phyloP scores from a whole-genome alignment of 805 yeast genomes.

The Wickerhamiella nectarea region DNA sequence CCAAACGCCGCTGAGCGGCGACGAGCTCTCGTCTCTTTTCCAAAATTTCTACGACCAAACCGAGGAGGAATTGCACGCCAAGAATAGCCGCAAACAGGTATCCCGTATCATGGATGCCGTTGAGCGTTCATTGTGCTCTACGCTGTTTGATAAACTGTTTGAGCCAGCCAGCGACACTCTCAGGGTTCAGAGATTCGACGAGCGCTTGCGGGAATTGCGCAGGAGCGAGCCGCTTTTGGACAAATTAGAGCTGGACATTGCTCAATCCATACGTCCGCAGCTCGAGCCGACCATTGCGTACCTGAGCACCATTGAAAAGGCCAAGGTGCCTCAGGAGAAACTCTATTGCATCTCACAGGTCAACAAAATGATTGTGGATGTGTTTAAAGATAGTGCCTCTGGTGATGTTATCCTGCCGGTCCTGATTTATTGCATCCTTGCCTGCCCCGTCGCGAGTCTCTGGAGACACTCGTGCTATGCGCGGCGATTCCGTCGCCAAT shows the following conservation, averaged over 20 bases:
- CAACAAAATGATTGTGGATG: constrained; percentile 27
- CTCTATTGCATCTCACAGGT: constrained; percentile 25
- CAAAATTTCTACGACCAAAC: constrained; percentile 29
- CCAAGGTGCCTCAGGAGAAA: constrained; percentile 26
- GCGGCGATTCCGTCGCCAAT: constrained; percentile 28
- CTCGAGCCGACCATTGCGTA: constrained; percentile 13
- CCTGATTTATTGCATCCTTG: constrained; percentile 26
- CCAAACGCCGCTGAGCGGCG: constrained; percentile 26
- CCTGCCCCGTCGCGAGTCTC: constrained; percentile 23
- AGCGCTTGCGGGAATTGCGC: constrained; percentile 22
- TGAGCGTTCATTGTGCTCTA: constrained; percentile 27
- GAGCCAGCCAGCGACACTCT: constrained; percentile 15
- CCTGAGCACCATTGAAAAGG: constrained; percentile 18
- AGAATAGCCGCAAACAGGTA: constrained; percentile 12
- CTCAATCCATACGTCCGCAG: constrained; percentile 8
- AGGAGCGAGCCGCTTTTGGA: constrained; percentile 21
- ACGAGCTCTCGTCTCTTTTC: constrained; percentile 28
- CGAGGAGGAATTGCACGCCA: constrained; percentile 21
- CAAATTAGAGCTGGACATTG: constrained; percentile 22
- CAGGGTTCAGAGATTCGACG: constrained; percentile 18
- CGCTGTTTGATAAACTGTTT: constrained; percentile 27
- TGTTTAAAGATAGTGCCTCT: constrained; percentile 16
- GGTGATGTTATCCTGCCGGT: constrained; percentile 31
- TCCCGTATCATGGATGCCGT: constrained; percentile 24
- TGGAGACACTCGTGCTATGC: constrained; percentile 28